Evolutionary conservation across 768 basidiomycete genomes (phyloP), one percentile per base, ranked within the genome.

Genomic region (Boletus rubropictus): DNA sequence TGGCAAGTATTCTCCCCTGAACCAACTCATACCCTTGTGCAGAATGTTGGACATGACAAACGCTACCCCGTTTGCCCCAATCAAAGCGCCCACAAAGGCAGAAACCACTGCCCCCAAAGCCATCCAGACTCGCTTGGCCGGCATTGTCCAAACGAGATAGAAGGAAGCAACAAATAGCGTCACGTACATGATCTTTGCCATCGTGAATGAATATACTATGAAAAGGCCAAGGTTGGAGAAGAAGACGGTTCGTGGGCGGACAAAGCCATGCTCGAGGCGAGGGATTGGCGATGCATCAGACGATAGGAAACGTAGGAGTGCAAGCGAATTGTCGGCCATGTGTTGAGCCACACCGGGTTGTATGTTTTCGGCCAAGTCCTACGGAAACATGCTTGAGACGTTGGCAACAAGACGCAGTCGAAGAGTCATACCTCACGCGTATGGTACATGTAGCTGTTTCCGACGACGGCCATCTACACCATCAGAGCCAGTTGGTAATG

Each of bases 381-480:
- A 20, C 15, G 17, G 33, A 38, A 3, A 33, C 21, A 33, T 25
- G 17, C 3, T 41, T 50, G 9, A 61, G 36, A 44, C 17, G 9
- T 39, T 10, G 12, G 32, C 10, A 28, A n/a, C 5, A 7, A 33
- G 33, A 34, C 21, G 39, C n/a, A 43, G 15, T 11, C 20, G 48
- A 42, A 43, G 50, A 41, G n/a, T 33, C 62, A 1, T 54, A 82
- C 86, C 72, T 89, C 89, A 39, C 86, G 82, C 70, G 91, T 97
- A 66, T 97, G 93, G 61, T 96, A 97, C 44, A 91, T 71, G 63
- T 96, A 98, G 55, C 88, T 89, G 65, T 95, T 89, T 12, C 90
- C 89, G 3, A 95, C 82, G 22, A 95, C 70, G 0, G 93, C 93
- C 78, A 95, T 90, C 88, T 90, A 39, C 28, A 54, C n/a, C 20